phyloP scores from a whole-genome alignment of 2,329 filamentous ascomycete genomes.

The Cyphellophora europaea region DNA sequence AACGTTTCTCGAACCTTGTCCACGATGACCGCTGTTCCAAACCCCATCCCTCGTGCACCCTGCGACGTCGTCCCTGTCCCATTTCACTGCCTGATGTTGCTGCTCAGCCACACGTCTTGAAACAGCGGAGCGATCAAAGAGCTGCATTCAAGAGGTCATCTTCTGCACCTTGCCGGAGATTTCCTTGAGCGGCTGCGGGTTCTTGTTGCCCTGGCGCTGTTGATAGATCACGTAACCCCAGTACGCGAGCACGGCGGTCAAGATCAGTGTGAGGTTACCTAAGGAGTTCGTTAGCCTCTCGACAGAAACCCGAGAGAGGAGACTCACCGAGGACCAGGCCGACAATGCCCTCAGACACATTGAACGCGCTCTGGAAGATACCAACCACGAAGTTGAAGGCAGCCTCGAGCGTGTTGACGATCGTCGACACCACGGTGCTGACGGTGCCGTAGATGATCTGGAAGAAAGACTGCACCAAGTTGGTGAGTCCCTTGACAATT shows the following conservation, averaged over 20 bases:
- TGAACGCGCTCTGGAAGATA: constrained; percentile 13
- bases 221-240: constrained; percentile 13
- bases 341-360: constrained; percentile 12
- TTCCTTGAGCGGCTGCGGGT: constrained; percentile 3
- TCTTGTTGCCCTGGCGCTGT: constrained; percentile 13
- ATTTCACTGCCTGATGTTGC: too few relatives aligned
- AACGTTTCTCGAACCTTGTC: too few relatives aligned
- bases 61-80: too few relatives aligned
- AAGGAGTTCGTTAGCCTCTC: not conserved
- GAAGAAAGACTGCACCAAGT: constrained; percentile 11
- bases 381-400: constrained; percentile 13
- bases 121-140: too few relatives aligned
- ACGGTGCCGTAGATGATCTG: constrained; percentile 12
- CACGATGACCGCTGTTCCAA: too few relatives aligned
- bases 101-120: too few relatives aligned
- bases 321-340: constrained; percentile 13
- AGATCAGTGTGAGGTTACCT: constrained; percentile 15
- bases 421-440: constrained; percentile 7
- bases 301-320: too few relatives aligned
- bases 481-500: constrained; percentile 10
- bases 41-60: too few relatives aligned
- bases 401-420: constrained; percentile 7
- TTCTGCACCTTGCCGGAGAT: not conserved
- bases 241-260: constrained; percentile 10
- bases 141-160: too few relatives aligned